phyloP scores from a whole-genome alignment of 768 basidiomycete species.

The Trichaptum fuscoviolaceum region DNA sequence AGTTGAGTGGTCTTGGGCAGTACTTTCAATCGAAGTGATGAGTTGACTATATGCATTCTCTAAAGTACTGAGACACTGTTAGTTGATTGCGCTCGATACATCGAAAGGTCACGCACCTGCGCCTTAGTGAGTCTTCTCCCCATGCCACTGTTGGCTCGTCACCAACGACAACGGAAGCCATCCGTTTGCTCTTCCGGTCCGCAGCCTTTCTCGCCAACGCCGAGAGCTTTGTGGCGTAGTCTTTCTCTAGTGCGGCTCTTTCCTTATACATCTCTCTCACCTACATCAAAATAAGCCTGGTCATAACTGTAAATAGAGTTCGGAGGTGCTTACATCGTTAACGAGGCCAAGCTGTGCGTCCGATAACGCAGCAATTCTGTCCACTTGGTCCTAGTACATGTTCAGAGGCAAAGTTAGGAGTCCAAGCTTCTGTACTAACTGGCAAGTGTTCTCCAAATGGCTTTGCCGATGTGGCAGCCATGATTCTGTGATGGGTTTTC shows the following conservation, averaged over 20 bases:
- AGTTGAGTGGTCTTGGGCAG: conserved; percentile 64
- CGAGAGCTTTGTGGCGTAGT: conserved; percentile 72
- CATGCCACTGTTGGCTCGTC: conserved; percentile 61
- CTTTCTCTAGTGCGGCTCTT: conserved; percentile 64
- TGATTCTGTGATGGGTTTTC: not conserved
- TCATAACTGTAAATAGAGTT: not conserved
- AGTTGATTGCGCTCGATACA: conserved; percentile 10
- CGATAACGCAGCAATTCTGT: conserved; percentile 50
- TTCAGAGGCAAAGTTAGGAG: not conserved
- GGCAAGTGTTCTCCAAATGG: not conserved
- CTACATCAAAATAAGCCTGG: conserved; percentile 29
- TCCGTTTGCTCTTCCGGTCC: conserved; percentile 65
- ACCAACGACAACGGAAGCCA: conserved; percentile 53
- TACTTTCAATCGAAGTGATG: conserved; percentile 50
- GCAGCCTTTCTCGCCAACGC: conserved; percentile 56
- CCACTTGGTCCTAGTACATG: conserved; percentile 60
- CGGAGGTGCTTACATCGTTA: not conserved
- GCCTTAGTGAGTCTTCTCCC: conserved; percentile 44
- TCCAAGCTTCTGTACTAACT: not conserved
- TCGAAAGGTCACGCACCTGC: conserved; percentile 41
- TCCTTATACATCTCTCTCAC: conserved; percentile 69
- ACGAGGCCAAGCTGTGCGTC: conserved; percentile 34
- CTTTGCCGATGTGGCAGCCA: not conserved
- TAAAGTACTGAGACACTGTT: conserved; percentile 49
- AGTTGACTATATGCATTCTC: conserved; percentile 65